A percentile compares a stretch with the other conserved stretches of the same genome.
Conservation (phyloP, 164 flowering plant species). For the Macadamia tetraphylla region DNA sequence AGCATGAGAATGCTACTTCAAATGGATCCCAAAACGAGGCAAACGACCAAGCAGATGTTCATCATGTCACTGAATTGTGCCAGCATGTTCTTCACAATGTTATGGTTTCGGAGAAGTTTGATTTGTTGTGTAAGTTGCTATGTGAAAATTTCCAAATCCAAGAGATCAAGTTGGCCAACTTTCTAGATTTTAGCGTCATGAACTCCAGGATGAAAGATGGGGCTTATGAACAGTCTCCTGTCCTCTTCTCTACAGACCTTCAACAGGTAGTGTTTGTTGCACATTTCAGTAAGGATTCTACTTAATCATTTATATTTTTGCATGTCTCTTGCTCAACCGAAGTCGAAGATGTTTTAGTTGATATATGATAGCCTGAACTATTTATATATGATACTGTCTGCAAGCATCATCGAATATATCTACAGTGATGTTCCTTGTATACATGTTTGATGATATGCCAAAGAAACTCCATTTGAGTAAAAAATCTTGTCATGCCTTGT, state of each 20-base stretch:
- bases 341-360: too few species aligned
- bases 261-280: slow-evolving; percentile 41
- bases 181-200: slow-evolving; percentile 45
- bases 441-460: too few species aligned
- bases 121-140: slow-evolving; percentile 53
- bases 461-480: too few species aligned
- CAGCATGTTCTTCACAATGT: slow-evolving; percentile 40
- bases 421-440: too few species aligned
- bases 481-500: too few species aligned
- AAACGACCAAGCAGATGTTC: slow-evolving; percentile 15
- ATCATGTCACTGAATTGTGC: slow-evolving; percentile 32
- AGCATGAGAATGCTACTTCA: slow-evolving; percentile 6
- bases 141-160: slow-evolving; percentile 60
- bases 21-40: slow-evolving; percentile 19
- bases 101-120: slow-evolving; percentile 53
- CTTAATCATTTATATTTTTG: too few species aligned
- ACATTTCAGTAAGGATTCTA: too few species aligned
- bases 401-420: too few species aligned
- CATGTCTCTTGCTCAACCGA: too few species aligned
- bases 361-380: too few species aligned
- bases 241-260: slow-evolving; percentile 59
- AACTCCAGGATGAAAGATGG: slow-evolving; percentile 61
- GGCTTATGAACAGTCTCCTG: slow-evolving; percentile 56
- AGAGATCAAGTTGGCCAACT: slow-evolving; percentile 44
- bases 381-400: too few species aligned